Base-by-base conservation (phyloP, 495 filamentous ascomycete species). In the Trichoderma parareesei region DNA sequence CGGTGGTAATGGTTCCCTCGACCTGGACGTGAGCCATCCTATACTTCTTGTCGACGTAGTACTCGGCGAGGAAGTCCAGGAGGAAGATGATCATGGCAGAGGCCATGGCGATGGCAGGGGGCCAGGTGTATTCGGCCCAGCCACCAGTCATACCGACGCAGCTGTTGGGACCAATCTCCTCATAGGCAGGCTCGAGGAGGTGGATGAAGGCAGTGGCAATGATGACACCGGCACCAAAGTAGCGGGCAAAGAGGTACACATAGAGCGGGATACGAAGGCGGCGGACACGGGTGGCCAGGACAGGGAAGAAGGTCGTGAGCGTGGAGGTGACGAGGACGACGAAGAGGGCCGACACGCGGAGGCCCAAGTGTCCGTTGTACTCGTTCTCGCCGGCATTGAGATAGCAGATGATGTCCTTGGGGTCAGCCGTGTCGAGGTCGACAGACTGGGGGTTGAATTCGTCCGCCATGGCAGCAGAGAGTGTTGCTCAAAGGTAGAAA, bases 211-310 rank as follows among this genome's bases (percentile, higher is more conserved):
- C 87, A 0, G 88, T 91, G 5, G 88, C 79, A 55, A 91, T 78
- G 65, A 91, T 85, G 27, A 91, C 83, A 2, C 89, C 89, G 0
- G 89, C 90, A 6, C 89, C 88, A 65, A 91, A 90, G 65, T 91
- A 88, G 67, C 63, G 16, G 71, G 61, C 20, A 76, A 68, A 64
- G 74, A 67, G 35, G 67, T 66, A 37, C 74, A 67, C 33, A 75
- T 68, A 57, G 27, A 57, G 53, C 9, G 53, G 53, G 53, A 57
- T 57, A 0, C 53, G 53, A 8, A 57, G 53, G 27, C 53, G 53
- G 20, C 53, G 53, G 37, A 57, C 33, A 27, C 53, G 53, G 27
- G 53, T 57, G 10, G 53, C 53, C 53, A 57, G 9, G 53, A 57
- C 53, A 10, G 53, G 53, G 33, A 57, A 57, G 9, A 57, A 37